phyloP scores from a whole-genome alignment of 257 asterid genomes.

The Solanum phureja region DNA sequence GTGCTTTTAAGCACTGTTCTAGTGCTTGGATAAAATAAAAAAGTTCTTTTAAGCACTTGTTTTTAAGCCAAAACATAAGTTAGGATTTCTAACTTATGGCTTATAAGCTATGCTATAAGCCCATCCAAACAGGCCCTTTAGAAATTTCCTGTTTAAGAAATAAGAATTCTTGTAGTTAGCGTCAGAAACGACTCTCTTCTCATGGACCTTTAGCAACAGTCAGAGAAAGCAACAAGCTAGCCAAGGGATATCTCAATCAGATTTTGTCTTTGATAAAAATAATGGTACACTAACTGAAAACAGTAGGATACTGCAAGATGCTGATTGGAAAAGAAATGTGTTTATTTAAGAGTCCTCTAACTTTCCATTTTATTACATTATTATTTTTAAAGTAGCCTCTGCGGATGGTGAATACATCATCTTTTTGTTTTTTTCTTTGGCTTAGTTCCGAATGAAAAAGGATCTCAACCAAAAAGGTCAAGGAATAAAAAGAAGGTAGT shows the following conservation, averaged over 20 bases:
- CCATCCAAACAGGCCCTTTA: neutral
- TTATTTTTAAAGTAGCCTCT: neutral
- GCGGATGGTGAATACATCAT: neutral
- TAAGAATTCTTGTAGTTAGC: constrained; percentile 3
- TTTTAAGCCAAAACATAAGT: neutral
- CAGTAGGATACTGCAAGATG: constrained; percentile 3
- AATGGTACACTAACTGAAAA: constrained; percentile 16
- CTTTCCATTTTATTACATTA: neutral
- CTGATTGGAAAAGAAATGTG: neutral
- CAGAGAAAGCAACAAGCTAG: constrained; percentile 28
- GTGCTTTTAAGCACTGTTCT: neutral
- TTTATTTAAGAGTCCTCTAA: neutral
- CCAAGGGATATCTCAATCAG: constrained; percentile 35
- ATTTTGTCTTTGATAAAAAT: constrained; percentile 30
- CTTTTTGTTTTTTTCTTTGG: neutral
- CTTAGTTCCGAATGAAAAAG: constrained; percentile 60
- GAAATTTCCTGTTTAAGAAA: neutral
- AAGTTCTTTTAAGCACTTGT: neutral
- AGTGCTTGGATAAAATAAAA: neutral
- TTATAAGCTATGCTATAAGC: neutral
- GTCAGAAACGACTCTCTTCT: constrained; percentile 40
- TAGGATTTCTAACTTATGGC: neutral
- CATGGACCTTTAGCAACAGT: constrained; percentile 29
- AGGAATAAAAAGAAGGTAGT: constrained; percentile 66
- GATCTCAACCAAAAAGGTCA: constrained; percentile 56